Evolutionary conservation across 768 basidiomycete genomes (phyloP).

Genomic region (Infundibulicybe gibba): DNA sequence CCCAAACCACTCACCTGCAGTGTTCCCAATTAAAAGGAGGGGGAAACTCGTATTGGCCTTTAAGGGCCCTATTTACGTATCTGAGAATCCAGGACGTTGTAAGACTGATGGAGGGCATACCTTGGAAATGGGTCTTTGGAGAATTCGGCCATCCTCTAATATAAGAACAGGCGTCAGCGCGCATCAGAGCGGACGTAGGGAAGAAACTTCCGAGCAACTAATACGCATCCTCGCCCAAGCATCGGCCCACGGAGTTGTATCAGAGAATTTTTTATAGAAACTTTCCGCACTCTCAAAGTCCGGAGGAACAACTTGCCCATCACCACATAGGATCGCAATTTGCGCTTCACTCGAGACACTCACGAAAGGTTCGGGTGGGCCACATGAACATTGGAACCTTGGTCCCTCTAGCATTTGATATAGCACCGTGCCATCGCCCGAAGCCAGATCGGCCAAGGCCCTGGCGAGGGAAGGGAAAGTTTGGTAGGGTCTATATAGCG

Average conservation of each 20-base stretch:
- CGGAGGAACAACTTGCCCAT: slow-evolving; percentile 25
- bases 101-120: slow-evolving; percentile 1
- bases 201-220: slow-evolving; percentile 24
- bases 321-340: slow-evolving; percentile 27
- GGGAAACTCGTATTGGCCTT: slow-evolving; percentile 26
- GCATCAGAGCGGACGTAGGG: background rate
- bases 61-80: slow-evolving; percentile 16
- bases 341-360: slow-evolving; percentile 13
- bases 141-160: slow-evolving; percentile 20
- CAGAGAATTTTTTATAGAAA: slow-evolving; percentile 18
- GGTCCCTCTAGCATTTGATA: slow-evolving; percentile 15
- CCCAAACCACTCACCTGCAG: slow-evolving; percentile 11
- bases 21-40: slow-evolving; percentile 20
- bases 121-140: slow-evolving; percentile 18
- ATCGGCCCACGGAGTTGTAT: slow-evolving; percentile 25
- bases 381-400: slow-evolving; percentile 27
- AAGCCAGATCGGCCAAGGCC: slow-evolving; percentile 29
- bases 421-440: slow-evolving; percentile 24
- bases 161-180: background rate
- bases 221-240: slow-evolving; percentile 23
- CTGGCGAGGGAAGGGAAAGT: slow-evolving; percentile 28
- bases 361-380: background rate
- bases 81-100: background rate
- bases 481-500: slow-evolving; percentile 32
- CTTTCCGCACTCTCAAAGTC: slow-evolving; percentile 21